Conservation (phyloP, 2,329 filamentous ascomycete genomes). For the Waltergamsia citrina region DNA sequence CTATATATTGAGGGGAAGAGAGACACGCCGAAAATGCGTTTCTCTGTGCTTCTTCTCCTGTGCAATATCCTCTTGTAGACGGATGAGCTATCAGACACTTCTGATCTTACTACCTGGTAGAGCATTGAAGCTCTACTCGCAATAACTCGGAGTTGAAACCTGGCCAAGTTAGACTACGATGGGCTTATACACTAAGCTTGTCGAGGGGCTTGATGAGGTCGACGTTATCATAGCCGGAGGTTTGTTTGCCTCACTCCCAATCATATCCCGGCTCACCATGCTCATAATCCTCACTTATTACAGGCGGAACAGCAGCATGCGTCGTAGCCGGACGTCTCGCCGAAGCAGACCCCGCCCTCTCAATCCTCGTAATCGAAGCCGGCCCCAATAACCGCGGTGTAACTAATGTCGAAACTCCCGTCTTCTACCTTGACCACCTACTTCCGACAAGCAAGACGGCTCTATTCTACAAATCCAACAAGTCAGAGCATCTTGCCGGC, state of each 20-base stretch:
- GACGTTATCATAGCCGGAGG: conserved; percentile 42
- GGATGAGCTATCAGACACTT: no score
- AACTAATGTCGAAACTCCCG: conserved; percentile 27
- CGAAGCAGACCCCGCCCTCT: conserved; percentile 35
- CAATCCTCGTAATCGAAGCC: conserved; percentile 31
- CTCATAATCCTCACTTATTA: no score
- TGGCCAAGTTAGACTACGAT: no score
- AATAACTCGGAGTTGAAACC: no score
- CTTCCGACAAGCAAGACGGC: conserved; percentile 10
- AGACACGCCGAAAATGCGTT: no score
- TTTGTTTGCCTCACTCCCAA: no score
- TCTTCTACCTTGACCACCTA: conserved; percentile 17
- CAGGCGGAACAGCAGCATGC: conserved; percentile 36
- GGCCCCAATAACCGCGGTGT: conserved; percentile 16
- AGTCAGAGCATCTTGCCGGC: conserved; percentile 11
- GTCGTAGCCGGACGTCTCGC: conserved; percentile 40
- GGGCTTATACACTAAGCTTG: conserved; percentile 13
- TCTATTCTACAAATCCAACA: conserved; percentile 14
- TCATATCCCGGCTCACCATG: no score
- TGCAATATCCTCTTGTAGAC: no score
- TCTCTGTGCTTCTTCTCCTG: no score
- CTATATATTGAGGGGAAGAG: no score
- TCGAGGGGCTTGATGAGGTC: conserved; percentile 28
- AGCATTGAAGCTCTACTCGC: no score
- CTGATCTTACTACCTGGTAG: no score